Evolutionary conservation across 2,329 filamentous ascomycete species (phyloP), one percentile per base, ranked within the genome.

Genomic region (Chaetomiaceae sp.): DNA sequence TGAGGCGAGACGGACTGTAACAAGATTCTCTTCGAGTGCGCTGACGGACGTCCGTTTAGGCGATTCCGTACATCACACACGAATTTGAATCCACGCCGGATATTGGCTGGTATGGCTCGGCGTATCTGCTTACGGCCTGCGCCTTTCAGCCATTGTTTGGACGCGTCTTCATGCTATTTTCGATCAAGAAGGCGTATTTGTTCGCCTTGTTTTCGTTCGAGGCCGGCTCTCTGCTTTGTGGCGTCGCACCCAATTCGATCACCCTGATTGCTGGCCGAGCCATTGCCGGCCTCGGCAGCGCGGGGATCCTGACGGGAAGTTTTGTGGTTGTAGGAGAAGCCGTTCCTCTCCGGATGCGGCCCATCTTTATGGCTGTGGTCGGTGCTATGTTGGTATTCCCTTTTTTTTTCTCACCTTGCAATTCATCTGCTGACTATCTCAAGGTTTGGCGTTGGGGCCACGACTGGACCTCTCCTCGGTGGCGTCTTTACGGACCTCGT

Each of bases 201-300:
- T 4, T 42, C 7, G 58, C 61, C 44, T 58, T 69, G 54, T 58
- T 64, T 37, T 18, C 67, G 16, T 68, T 69, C 52, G 62, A 65
- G 54, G 43, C 70, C 21, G 69, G 69, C 8, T 70, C 67, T n/a
- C 56, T 71, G 21, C 58, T 72, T 16, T 71, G 68, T 48, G 70
- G 63, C 2, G 57, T 63, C 3, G 67, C 70, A 16, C 63, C 66
- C 1, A 64, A 57, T 18, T 71, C 69, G 6, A 60, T 60, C 21
- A 54, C 59, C 4, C 59, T 72, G 11, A 72, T 72, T 34, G 58
- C 69, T 20, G 70, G 70, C 7, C 65, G 70, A 46, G 68, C 69
- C 2, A 61, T 72, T n/a, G 67, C 69, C 45, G 70, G 70, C 34
- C 58, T 70, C 32, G 69, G 70, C 34, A 63, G 65, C 51, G 63